Evolutionary conservation across 331 rosid species (phyloP), one percentile per base, ranked within the genome.

Genomic region (Quercus phellos): DNA sequence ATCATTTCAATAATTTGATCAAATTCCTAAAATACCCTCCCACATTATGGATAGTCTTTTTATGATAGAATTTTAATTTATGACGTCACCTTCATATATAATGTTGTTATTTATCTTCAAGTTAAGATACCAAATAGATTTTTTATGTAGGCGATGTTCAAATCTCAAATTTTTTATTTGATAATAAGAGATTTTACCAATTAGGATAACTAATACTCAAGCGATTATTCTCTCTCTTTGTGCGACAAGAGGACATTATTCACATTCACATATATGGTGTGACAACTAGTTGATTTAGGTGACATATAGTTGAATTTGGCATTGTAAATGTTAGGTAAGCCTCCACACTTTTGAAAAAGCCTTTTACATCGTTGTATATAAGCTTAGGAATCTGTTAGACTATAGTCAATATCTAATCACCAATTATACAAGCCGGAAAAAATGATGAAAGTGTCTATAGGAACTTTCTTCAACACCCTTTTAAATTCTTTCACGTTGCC

Each of bases 261-360:
- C 73, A 26, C 43, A 53, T 43, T 38, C 46, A 70, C 18, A 50
- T 2, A 42, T 79, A 76, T 79, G 75, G 80, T 71, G 18, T 59
- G 69, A 46, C 50, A 56, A 79, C 54, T 26, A 73, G 51, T 19
- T 70, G 76, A 79, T 81, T 76, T 76, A 85, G 82, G 85, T 70
- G 86, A 74, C 72, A 80, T 14, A 70, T 59, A 80, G 85, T 77
- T 77, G 88, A 87, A 78, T 51, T 64, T 61, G 72, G 53, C 78
- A 85, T 78, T 51, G 51, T 6, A 79, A 80, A 82, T 68, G 94
- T 88, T 88, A 80, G 92, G 90, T 83, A 78, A 73, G 81, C 58
- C 87, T 79, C 82, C 88, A 77, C 38, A 54, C 80, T 17, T 17
- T 73, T 55, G 32, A 61, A 74, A 74, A 60, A 32, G 29, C 75